Conservation (phyloP, 116 monocot genomes). For the Phalaenopsis hybrid region DNA sequence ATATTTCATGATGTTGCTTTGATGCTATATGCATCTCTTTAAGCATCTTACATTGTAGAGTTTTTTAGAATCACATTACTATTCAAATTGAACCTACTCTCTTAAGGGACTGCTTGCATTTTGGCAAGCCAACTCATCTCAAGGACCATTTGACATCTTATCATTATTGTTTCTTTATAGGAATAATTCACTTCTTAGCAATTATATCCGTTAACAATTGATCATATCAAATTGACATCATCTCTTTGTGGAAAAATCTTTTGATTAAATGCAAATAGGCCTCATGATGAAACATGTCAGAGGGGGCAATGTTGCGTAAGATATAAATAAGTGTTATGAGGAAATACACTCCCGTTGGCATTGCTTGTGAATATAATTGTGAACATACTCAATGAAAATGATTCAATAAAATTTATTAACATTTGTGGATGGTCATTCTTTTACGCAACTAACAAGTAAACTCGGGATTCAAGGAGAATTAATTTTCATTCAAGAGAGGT, state of each 20-base stretch:
- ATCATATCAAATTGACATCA: neutral
- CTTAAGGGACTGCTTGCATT: neutral
- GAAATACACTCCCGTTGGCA: neutral
- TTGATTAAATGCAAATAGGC: neutral
- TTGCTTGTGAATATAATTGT: neutral
- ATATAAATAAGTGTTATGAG: neutral
- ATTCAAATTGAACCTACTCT: neutral
- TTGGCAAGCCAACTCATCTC: neutral
- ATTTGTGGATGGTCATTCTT: neutral
- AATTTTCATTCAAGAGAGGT: neutral
- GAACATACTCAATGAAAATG: neutral
- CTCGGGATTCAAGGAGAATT: neutral
- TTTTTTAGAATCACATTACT: neutral
- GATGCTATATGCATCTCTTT: neutral
- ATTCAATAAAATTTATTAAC: neutral
- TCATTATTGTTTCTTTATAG: neutral
- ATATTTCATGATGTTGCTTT: neutral
- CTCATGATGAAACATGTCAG: neutral
- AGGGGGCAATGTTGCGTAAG: neutral
- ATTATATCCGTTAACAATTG: neutral
- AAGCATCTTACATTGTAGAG: neutral
- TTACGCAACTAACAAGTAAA: neutral
- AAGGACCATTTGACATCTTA: neutral
- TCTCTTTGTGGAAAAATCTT: neutral
- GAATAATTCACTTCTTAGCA: neutral